Conservation (phyloP, 805 yeast genomes). For the Ogataea dorogensis region DNA sequence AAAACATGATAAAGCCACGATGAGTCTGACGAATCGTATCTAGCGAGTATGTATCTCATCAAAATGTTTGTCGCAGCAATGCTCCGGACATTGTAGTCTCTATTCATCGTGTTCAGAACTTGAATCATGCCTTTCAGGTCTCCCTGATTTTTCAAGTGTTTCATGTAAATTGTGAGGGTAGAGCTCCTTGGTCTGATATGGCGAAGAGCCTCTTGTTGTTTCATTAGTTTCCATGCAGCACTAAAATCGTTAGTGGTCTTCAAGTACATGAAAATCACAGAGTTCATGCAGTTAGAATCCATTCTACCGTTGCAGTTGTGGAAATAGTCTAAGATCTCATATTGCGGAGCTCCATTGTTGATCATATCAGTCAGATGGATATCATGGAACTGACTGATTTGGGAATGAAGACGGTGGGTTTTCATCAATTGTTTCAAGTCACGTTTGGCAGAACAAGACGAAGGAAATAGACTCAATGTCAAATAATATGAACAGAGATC, state of each 20-base stretch:
- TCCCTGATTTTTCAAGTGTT: slow-evolving; percentile 12
- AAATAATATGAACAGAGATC: slow-evolving; percentile 25
- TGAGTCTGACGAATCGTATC: slow-evolving; percentile 13
- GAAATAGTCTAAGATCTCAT: slow-evolving; percentile 17
- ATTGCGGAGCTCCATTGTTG: slow-evolving; percentile 6
- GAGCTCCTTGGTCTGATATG: slow-evolving; percentile 17
- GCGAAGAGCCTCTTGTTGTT: slow-evolving; percentile 1
- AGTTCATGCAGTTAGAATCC: slow-evolving; percentile 24
- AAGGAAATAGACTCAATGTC: slow-evolving; percentile 22
- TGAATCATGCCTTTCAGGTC: slow-evolving; percentile 18
- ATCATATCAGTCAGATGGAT: slow-evolving; percentile 22
- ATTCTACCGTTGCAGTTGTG: slow-evolving; percentile 7
- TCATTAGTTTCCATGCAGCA: slow-evolving; percentile 25
- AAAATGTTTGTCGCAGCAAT: slow-evolving; percentile 17
- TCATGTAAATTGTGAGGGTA: slow-evolving; percentile 25
- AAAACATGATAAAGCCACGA: slow-evolving; percentile 20
- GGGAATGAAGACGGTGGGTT: slow-evolving; percentile 8
- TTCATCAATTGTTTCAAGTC: slow-evolving; percentile 15
- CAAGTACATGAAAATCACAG: slow-evolving; percentile 20
- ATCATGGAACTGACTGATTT: slow-evolving; percentile 16
- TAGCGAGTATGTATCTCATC: slow-evolving; percentile 15
- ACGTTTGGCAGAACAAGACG: slow-evolving; percentile 12
- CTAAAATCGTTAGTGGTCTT: slow-evolving; percentile 9
- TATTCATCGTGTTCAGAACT: slow-evolving; percentile 18
- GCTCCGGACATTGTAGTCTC: slow-evolving; percentile 15